phyloP scores from a whole-genome alignment of 2,329 filamentous ascomycete species.

The Colletotrichum graminicola region DNA sequence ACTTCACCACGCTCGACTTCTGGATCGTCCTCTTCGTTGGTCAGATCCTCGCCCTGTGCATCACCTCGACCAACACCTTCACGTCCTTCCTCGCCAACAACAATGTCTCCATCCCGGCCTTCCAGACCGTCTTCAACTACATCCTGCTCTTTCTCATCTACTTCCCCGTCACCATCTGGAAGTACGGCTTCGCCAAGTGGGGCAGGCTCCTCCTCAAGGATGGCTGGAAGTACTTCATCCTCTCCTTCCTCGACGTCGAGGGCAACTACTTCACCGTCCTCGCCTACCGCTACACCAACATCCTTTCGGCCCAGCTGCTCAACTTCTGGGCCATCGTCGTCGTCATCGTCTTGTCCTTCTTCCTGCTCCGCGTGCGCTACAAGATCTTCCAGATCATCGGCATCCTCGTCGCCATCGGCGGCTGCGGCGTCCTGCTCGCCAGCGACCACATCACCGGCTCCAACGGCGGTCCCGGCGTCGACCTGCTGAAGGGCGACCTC shows the following conservation, averaged over 20 bases:
- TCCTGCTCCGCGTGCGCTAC: constrained; percentile 89
- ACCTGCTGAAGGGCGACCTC: constrained; percentile 90
- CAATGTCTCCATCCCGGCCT: constrained; percentile 87
- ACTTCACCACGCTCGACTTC: constrained; percentile 87
- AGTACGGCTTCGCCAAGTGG: constrained; percentile 82
- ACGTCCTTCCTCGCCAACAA: constrained; percentile 76
- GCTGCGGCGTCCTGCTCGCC: constrained; percentile 87
- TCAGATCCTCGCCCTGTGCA: constrained; percentile 88
- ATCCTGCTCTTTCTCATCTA: constrained; percentile 85
- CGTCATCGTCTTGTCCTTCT: constrained; percentile 87
- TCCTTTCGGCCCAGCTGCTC: constrained; percentile 92
- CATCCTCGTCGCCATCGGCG: constrained; percentile 91
- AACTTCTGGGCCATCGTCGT: constrained; percentile 99
- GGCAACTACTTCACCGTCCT: constrained; percentile 99
- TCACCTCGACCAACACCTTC: constrained; percentile 94
- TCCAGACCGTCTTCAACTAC: constrained; percentile 97
- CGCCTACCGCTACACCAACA: constrained; percentile 92
- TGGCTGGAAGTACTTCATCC: constrained; percentile 94
- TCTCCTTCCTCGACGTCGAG: constrained; percentile 93
- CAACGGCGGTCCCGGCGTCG: constrained; percentile 75
- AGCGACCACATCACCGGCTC: constrained; percentile 86
- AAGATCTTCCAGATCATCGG: constrained; percentile 86
- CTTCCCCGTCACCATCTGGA: constrained; percentile 81
- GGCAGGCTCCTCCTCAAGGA: constrained; percentile 72
- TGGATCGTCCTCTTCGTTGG: constrained; percentile 86